Conservation (phyloP, 306 rosid species). For the Vigna unguiculata region DNA sequence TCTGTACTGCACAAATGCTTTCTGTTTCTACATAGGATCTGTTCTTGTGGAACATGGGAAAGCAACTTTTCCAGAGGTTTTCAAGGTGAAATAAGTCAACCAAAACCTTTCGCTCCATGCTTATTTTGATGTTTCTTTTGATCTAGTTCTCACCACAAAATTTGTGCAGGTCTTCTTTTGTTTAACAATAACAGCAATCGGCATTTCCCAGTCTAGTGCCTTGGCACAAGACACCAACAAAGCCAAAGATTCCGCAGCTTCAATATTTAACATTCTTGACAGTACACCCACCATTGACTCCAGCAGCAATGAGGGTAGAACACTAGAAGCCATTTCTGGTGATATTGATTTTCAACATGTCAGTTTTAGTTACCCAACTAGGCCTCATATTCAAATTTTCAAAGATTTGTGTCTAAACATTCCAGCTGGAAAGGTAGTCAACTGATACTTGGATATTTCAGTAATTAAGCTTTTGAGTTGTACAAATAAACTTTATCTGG, state of each 20-base stretch:
- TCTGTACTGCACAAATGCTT: conserved; percentile 74
- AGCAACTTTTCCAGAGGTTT: conserved; percentile 82
- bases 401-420: conserved; percentile 64
- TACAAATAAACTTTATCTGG: conserved; percentile 8
- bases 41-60: conserved; percentile 61
- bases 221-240: conserved; percentile 83
- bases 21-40: conserved; percentile 80
- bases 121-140: neutral
- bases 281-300: conserved; percentile 73
- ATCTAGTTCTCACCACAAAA: conserved; percentile 28
- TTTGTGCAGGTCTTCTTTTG: conserved; percentile 78
- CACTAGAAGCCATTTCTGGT: conserved; percentile 53
- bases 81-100: conserved; percentile 59
- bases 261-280: conserved; percentile 82
- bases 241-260: conserved; percentile 83
- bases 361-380: conserved; percentile 73
- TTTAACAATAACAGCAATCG: conserved; percentile 70
- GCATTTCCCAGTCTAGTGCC: conserved; percentile 72
- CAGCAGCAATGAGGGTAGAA: conserved; percentile 60
- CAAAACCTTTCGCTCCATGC: conserved; percentile 1
- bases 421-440: conserved; percentile 81
- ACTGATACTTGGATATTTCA: neutral
- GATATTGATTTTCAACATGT: conserved; percentile 67
- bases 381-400: conserved; percentile 79
- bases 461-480: neutral